These are phyloP conservation scores for Podospora didyma DNA, from an alignment of 495 filamentous ascomycete species.

Conservation along the genomic window DNA sequence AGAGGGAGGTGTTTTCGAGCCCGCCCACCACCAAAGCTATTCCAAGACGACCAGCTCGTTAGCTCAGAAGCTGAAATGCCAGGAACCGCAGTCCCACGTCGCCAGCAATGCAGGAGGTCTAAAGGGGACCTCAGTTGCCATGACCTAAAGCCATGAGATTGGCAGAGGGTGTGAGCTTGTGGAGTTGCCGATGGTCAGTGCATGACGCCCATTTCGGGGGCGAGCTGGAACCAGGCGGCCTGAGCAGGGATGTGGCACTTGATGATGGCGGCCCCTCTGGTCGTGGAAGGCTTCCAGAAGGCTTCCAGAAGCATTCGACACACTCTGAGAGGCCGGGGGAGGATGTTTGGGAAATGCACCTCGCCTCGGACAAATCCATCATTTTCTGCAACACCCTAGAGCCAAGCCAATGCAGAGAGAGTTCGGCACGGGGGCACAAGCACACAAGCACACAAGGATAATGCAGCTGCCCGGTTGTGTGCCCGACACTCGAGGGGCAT, in stretches of 20 bases:
- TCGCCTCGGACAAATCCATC: constrained; percentile 6
- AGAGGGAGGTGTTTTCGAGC: background rate
- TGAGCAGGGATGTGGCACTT: constrained; percentile 16
- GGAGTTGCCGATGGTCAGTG: constrained; percentile 21
- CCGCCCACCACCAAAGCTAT: background rate
- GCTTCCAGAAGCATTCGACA: constrained; percentile 15
- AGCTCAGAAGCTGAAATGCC: background rate
- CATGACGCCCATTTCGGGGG: constrained; percentile 15
- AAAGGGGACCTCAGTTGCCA: constrained; percentile 8
- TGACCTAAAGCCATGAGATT: background rate
- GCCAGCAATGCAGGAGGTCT: constrained; percentile 6
- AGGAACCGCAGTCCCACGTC: background rate
- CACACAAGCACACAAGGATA: background rate
- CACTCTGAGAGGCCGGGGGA: background rate
- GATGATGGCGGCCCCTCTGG: constrained; percentile 1
- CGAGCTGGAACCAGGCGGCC: background rate
- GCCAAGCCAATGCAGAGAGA: constrained; percentile 17
- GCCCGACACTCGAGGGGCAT: background rate
- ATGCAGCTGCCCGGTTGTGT: background rate
- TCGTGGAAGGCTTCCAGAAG: constrained; percentile 21
- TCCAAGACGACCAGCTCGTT: background rate
- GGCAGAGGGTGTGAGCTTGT: constrained; percentile 10
- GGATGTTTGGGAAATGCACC: constrained; percentile 13
- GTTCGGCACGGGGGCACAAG: constrained; percentile 5
- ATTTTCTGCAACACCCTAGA: constrained; percentile 4